Evolutionary conservation across 1,139 yeast species (phyloP), one percentile per base, ranked within the genome.

Genomic region (Zygosaccharomyces pseudobailii): DNA sequence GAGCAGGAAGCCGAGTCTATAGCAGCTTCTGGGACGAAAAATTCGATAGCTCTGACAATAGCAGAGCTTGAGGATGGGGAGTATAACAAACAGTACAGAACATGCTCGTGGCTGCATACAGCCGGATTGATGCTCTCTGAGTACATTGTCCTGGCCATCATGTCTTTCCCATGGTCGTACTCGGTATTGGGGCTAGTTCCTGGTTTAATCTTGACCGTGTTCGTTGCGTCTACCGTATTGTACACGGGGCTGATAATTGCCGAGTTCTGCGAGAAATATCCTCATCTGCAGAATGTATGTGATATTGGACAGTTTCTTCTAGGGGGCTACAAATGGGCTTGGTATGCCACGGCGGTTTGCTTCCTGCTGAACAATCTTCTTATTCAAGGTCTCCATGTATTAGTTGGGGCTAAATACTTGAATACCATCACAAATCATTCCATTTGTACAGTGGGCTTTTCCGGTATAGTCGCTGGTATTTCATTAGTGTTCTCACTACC

Each of bases 111-210:
- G 82, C 76, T 73, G 51, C 75, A 72, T 53, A 78, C 84, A 0
- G 79, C 83, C 0, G 82, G 81, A 5, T 68, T 80, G 37, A 65
- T 80, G 45, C 76, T 79, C 51, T 76, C 82, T 4, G 84, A 80
- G 60, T 80, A 80, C 62, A 78, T 79, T 33, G 79, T 83, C 56
- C 68, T 80, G 51, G 84, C 84, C 8, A 78, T 79, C 50, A 73
- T 80, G 77, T 76, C 82, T 19, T 80, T 80, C 58, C 85, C 85
- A 0, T 78, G 83, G 82, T 75, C 83, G 5, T 80, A 76, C 57
- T 76, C 82, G 1, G 79, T 79, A 3, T 65, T 80, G 28, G 84
- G 85, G 0, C 62, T 79, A 22, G 75, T 79, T 1, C 82, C 83
- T 1, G 85, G 84, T 0, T 63, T 79, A 22, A 75, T 80, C 31